These are phyloP conservation scores for Colletotrichum incanum DNA, from an alignment of 2,329 filamentous ascomycete genomes.

Conservation along the genomic window DNA sequence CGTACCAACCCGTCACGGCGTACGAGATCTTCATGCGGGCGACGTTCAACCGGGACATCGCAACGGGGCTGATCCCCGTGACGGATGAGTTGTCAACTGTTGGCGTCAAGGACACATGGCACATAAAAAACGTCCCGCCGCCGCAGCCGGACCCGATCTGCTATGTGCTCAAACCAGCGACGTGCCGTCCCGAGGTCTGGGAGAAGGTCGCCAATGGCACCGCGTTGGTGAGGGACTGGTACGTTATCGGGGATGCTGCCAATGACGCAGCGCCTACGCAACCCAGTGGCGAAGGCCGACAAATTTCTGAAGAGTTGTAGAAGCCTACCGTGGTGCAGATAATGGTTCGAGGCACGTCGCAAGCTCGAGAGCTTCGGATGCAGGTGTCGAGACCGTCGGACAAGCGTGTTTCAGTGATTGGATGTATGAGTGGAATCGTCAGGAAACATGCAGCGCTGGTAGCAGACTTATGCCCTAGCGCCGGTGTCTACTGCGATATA, in stretches of 20 bases:
- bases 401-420: slow-evolving; percentile 39
- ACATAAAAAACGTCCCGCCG: slow-evolving; percentile 64
- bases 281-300: background rate
- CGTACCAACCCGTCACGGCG: slow-evolving; percentile 66
- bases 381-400: slow-evolving; percentile 14
- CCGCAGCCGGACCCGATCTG: slow-evolving; percentile 68
- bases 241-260: slow-evolving; percentile 46
- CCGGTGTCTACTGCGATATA: slow-evolving; percentile 8
- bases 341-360: background rate
- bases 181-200: slow-evolving; percentile 70
- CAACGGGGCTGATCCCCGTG: slow-evolving; percentile 66
- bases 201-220: slow-evolving; percentile 65
- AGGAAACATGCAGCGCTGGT: slow-evolving; percentile 27
- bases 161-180: slow-evolving; percentile 70
- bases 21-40: slow-evolving; percentile 68
- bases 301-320: slow-evolving; percentile 23
- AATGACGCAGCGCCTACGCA: slow-evolving; percentile 6
- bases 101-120: slow-evolving; percentile 55
- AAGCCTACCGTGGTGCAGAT: background rate
- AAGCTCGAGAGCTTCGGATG: background rate
- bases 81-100: slow-evolving; percentile 48
- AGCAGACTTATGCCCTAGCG: slow-evolving; percentile 30
- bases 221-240: slow-evolving; percentile 63
- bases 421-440: slow-evolving; percentile 11
- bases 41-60: slow-evolving; percentile 65